Percentiles rank a stretch among this genome's conserved stretches.
Evolutionary conservation across 2,329 filamentous ascomycete species (phyloP).

Genomic region (Graphilbum sp.): DNA sequence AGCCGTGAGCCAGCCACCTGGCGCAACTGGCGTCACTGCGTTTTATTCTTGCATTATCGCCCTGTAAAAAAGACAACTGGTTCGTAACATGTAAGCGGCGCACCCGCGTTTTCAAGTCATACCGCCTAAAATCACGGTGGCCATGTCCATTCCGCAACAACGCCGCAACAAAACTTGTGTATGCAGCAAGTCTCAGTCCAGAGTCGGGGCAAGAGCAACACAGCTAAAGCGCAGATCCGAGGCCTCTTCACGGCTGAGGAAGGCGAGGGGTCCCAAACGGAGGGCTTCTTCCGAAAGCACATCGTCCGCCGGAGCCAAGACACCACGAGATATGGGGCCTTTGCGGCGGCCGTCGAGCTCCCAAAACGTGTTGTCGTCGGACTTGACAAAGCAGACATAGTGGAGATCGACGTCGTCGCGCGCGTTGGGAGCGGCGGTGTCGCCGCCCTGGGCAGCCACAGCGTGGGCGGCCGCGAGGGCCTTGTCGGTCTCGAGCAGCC

Average conservation of each 20-base stretch:
- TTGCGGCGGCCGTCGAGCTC: slow-evolving; percentile 44
- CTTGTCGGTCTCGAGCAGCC: slow-evolving; percentile 60
- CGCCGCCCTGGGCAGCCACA: slow-evolving; percentile 58
- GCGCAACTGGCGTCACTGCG: too few species aligned
- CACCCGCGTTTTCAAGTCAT: too few species aligned
- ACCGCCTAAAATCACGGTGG: too few species aligned
- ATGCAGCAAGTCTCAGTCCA: too few species aligned
- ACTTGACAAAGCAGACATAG: slow-evolving; percentile 88
- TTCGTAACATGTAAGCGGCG: too few species aligned
- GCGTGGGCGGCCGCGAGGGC: slow-evolving; percentile 66
- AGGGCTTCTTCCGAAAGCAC: slow-evolving; percentile 62
- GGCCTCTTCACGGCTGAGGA: slow-evolving; percentile 34
- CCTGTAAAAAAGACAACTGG: too few species aligned
- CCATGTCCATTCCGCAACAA: too few species aligned
- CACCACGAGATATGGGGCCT: slow-evolving; percentile 38
- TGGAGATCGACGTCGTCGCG: slow-evolving; percentile 80
- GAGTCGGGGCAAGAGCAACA: slow-evolving; percentile 34
- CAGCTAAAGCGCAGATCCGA: slow-evolving; percentile 40
- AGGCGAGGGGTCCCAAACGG: slow-evolving; percentile 45
- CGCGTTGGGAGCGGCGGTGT: slow-evolving; percentile 62
- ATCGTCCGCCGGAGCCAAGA: slow-evolving; percentile 45
- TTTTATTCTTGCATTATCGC: too few species aligned
- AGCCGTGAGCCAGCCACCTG: too few species aligned
- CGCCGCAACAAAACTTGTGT: too few species aligned
- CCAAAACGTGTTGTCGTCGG: slow-evolving; percentile 43